Conservation (phyloP, 306 rosid species). For the Castanospermum australe region DNA sequence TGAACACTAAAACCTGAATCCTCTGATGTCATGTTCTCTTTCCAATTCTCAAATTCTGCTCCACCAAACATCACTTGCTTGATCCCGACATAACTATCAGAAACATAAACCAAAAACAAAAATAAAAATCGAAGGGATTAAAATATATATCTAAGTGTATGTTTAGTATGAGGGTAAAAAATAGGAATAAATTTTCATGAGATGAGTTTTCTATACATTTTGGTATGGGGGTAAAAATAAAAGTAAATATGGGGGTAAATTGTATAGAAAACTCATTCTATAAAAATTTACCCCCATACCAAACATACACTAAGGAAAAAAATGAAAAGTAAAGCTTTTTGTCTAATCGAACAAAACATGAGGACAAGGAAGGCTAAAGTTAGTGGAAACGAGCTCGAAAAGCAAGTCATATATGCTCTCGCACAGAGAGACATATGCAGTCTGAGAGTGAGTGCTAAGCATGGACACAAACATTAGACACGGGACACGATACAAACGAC, state of each 20-base stretch:
- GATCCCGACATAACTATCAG: slow-evolving; percentile 71
- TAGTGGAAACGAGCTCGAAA: neutral
- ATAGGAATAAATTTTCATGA: too few relatives aligned
- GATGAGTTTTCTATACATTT: too few relatives aligned
- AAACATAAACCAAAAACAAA: neutral
- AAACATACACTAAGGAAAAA: neutral
- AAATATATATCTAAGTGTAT: neutral
- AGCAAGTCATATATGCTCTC: too few relatives aligned
- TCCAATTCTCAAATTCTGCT: slow-evolving; percentile 78
- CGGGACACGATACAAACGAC: neutral
- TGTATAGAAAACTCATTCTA: too few relatives aligned
- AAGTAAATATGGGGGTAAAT: too few relatives aligned
- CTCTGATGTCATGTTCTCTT: slow-evolving; percentile 76
- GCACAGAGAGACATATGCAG: neutral
- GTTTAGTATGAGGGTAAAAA: too few relatives aligned
- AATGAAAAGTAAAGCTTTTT: neutral
- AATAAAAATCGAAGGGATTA: neutral
- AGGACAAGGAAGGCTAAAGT: neutral
- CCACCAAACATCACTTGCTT: slow-evolving; percentile 88
- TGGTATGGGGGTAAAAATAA: too few relatives aligned
- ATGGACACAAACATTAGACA: neutral
- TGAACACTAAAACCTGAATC: slow-evolving; percentile 70
- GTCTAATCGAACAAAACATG: neutral
- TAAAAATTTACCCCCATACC: too few relatives aligned
- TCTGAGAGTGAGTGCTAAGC: neutral